phyloP scores from a whole-genome alignment of 257 asterid genomes.

The Knoxia roxburghii region DNA sequence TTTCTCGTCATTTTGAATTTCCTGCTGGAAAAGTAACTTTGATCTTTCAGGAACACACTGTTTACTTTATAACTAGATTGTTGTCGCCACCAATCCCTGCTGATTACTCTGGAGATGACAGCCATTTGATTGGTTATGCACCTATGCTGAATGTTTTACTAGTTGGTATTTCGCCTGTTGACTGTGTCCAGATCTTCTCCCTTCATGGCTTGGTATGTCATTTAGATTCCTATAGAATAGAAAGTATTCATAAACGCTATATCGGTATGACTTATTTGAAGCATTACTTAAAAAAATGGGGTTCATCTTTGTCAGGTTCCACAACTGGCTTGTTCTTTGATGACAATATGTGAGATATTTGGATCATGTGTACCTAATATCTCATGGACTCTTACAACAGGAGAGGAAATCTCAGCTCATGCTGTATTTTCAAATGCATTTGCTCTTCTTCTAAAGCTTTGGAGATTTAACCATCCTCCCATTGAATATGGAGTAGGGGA shows the following conservation, averaged over 20 bases:
- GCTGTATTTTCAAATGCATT: constrained; percentile 90
- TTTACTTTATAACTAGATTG: constrained; percentile 72
- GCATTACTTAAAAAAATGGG: background rate
- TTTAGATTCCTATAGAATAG: background rate
- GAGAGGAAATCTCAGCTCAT: constrained; percentile 83
- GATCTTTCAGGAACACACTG: constrained; percentile 74
- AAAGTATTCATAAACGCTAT: background rate
- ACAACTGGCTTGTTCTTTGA: constrained; percentile 81
- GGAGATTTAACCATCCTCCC: constrained; percentile 96
- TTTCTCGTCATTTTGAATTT: background rate
- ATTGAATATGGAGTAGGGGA: constrained; percentile 88
- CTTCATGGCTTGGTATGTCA: constrained; percentile 85
- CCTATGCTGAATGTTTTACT: constrained; percentile 88
- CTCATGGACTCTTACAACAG: constrained; percentile 63
- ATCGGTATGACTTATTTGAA: background rate
- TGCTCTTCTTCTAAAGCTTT: constrained; percentile 84
- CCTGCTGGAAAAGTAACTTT: background rate
- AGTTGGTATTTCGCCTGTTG: constrained; percentile 90
- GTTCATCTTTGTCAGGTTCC: constrained; percentile 65
- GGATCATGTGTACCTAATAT: constrained; percentile 75
- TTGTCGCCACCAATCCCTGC: constrained; percentile 81
- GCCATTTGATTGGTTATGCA: constrained; percentile 76
- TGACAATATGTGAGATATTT: constrained; percentile 88
- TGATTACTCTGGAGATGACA: constrained; percentile 53
- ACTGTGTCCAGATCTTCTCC: constrained; percentile 89